phyloP scores from a whole-genome alignment of 1,284 basidiomycete genomes.

The Cryptococcus neoformans region DNA sequence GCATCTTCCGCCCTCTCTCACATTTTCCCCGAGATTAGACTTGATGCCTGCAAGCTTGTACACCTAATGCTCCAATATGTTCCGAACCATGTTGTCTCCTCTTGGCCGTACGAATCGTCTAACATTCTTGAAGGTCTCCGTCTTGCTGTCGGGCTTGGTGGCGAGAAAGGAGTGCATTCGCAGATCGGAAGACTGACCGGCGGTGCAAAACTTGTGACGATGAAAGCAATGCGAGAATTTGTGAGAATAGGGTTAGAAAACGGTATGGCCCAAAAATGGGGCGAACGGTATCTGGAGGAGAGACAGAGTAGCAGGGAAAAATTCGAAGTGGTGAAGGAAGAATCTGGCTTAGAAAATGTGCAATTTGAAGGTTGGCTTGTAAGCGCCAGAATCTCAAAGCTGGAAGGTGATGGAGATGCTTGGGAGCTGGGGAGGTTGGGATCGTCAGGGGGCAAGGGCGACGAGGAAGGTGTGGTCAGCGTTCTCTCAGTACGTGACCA shows the following conservation, averaged over 20 bases:
- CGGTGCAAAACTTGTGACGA: slow-evolving; percentile 34
- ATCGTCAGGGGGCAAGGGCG: slow-evolving; percentile 4
- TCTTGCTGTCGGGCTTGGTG: slow-evolving; percentile 43
- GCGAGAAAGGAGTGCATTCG: slow-evolving; percentile 38
- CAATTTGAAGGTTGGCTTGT: slow-evolving; percentile 18
- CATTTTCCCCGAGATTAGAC: slow-evolving; percentile 88
- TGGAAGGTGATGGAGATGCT: slow-evolving; percentile 2
- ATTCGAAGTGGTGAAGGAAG: slow-evolving; percentile 9
- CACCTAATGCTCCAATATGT: slow-evolving; percentile 71
- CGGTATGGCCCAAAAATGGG: slow-evolving; percentile 1
- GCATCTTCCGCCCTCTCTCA: slow-evolving; percentile 88
- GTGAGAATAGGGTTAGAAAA: slow-evolving; percentile 23
- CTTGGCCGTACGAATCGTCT: slow-evolving; percentile 56
- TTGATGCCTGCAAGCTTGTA: slow-evolving; percentile 83
- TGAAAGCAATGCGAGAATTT: slow-evolving; percentile 41
- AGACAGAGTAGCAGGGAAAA: slow-evolving; percentile 10
- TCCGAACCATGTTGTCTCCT: slow-evolving; percentile 64
- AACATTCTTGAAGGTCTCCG: slow-evolving; percentile 47
- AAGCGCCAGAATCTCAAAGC: slow-evolving; percentile 1
- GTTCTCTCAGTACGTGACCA: slow-evolving; percentile 24
- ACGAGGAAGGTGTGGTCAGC: slow-evolving; percentile 15
- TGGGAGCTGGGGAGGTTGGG: slow-evolving; percentile 28
- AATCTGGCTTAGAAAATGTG: slow-evolving; percentile 6
- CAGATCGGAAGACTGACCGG: slow-evolving; percentile 34
- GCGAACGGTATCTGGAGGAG: slow-evolving; percentile 11